Percentiles rank a stretch among this genome's conserved stretches.
phyloP scores from a whole-genome alignment of 768 basidiomycete genomes.

The Hericium erinaceus region DNA sequence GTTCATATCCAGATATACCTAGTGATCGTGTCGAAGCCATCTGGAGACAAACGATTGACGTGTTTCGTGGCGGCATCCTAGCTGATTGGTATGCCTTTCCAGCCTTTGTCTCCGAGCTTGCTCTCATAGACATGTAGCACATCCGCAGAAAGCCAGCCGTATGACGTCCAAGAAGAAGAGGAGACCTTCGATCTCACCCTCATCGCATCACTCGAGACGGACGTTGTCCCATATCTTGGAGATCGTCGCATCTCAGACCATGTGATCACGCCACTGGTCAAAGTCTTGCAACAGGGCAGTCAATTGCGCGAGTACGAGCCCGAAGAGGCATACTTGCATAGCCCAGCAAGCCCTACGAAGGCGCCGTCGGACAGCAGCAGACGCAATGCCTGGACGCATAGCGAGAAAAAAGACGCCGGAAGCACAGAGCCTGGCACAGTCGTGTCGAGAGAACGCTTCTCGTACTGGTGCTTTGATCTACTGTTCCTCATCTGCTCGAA shows the following conservation, averaged over 20 bases:
- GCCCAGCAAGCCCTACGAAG: slow-evolving; percentile 11
- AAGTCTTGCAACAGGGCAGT: slow-evolving; percentile 66
- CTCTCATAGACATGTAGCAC: slow-evolving; percentile 33
- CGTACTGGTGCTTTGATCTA: slow-evolving; percentile 89
- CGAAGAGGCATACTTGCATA: slow-evolving; percentile 5
- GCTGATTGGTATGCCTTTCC: slow-evolving; percentile 63
- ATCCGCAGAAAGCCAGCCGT: slow-evolving; percentile 41
- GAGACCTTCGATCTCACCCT: slow-evolving; percentile 81
- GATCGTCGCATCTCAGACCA: slow-evolving; percentile 59
- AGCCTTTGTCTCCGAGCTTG: not conserved
- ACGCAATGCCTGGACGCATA: not conserved
- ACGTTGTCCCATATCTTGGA: slow-evolving; percentile 72
- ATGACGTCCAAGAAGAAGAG: slow-evolving; percentile 63
- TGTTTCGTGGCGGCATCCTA: slow-evolving; percentile 71
- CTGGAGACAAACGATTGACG: slow-evolving; percentile 78
- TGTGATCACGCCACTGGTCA: slow-evolving; percentile 58
- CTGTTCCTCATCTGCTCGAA: slow-evolving; percentile 74
- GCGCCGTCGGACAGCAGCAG: slow-evolving; percentile 5
- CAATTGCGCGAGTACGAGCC: slow-evolving; percentile 27
- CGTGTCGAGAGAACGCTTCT: slow-evolving; percentile 74
- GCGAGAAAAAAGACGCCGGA: not conserved
- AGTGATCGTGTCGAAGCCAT: slow-evolving; percentile 67
- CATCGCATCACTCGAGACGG: slow-evolving; percentile 69
- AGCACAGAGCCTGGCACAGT: slow-evolving; percentile 49
- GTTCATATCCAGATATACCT: slow-evolving; percentile 36